Conservation (phyloP, 768 basidiomycete species). For the Boletus huronensis region DNA sequence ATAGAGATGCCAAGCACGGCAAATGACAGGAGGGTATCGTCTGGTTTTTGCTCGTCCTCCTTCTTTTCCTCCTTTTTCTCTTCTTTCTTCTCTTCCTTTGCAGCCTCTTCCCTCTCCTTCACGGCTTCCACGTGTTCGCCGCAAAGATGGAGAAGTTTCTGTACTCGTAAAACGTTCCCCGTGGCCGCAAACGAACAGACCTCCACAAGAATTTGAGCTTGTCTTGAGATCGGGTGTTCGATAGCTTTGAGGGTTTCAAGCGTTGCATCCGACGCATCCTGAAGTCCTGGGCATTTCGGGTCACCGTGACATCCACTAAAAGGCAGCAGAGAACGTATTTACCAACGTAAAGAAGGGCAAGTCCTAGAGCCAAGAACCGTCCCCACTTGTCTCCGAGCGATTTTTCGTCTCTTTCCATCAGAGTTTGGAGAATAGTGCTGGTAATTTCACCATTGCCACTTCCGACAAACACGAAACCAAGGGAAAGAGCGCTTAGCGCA, state of each 20-base stretch:
- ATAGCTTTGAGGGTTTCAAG: slow-evolving; percentile 92
- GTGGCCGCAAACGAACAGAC: slow-evolving; percentile 94
- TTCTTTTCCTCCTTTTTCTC: slow-evolving; percentile 62
- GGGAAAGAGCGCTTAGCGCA: slow-evolving; percentile 77
- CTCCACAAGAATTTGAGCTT: slow-evolving; percentile 88
- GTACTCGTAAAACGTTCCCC: slow-evolving; percentile 91
- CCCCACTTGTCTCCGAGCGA: slow-evolving; percentile 92
- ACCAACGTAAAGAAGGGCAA: slow-evolving; percentile 92
- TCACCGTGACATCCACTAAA: slow-evolving; percentile 6
- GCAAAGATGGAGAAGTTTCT: slow-evolving; percentile 88
- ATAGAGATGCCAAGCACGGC: slow-evolving; percentile 92
- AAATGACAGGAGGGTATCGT: slow-evolving; percentile 87
- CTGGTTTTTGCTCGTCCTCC: slow-evolving; percentile 47
- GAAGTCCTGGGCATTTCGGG: slow-evolving; percentile 56
- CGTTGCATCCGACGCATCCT: slow-evolving; percentile 92
- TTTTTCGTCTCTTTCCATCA: slow-evolving; percentile 80
- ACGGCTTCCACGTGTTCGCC: slow-evolving; percentile 77
- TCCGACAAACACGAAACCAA: slow-evolving; percentile 95
- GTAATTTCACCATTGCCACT: slow-evolving; percentile 93
- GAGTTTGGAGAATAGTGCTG: slow-evolving; percentile 80
- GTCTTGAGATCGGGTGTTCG: slow-evolving; percentile 86
- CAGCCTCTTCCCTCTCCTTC: slow-evolving; percentile 35
- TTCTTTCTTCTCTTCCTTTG: slow-evolving; percentile 43
- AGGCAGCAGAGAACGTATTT: slow-evolving; percentile 16
- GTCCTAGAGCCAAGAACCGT: slow-evolving; percentile 82